phyloP scores from a whole-genome alignment of 805 yeast genomes.

The Kodamaea nitidulidarum region DNA sequence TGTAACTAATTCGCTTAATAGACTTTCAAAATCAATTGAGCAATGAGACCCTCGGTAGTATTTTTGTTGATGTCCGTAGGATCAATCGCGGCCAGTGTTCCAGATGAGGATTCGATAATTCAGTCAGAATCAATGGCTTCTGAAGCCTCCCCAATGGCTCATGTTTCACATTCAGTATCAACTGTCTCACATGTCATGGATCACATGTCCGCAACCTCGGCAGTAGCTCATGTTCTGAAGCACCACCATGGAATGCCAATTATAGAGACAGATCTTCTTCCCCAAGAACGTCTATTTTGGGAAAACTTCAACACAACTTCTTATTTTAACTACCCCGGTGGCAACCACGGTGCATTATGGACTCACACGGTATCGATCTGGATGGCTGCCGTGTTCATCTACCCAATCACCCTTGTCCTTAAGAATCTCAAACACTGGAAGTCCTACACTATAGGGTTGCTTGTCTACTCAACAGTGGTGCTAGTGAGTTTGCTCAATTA shows the following conservation, averaged over 20 bases:
- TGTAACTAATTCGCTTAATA: neutral
- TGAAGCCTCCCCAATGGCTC: too few relatives aligned
- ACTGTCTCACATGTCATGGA: neutral
- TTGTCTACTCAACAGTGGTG: slow-evolving; percentile 43
- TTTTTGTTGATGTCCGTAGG: neutral
- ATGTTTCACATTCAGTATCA: too few relatives aligned
- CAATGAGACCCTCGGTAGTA: neutral
- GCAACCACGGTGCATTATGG: slow-evolving; percentile 49
- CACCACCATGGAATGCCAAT: slow-evolving; percentile 74
- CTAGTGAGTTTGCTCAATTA: slow-evolving; percentile 51
- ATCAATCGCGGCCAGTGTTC: neutral
- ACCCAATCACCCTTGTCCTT: slow-evolving; percentile 66
- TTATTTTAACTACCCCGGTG: slow-evolving; percentile 53
- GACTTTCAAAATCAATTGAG: neutral
- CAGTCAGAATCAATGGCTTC: too few relatives aligned
- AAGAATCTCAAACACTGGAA: slow-evolving; percentile 51
- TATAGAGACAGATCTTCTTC: slow-evolving; percentile 57
- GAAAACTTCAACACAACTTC: slow-evolving; percentile 64
- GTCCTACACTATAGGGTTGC: slow-evolving; percentile 16
- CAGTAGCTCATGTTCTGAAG: slow-evolving; percentile 33
- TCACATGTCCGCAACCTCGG: slow-evolving; percentile 10
- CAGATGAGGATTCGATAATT: too few relatives aligned
- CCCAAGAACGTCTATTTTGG: slow-evolving; percentile 78
- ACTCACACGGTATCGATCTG: slow-evolving; percentile 49
- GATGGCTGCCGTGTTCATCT: slow-evolving; percentile 47